A percentile compares a stretch with the other conserved stretches of the same genome.
phyloP scores from a whole-genome alignment of 768 basidiomycete species.

The Cystobasidiopsis lactophilus region DNA sequence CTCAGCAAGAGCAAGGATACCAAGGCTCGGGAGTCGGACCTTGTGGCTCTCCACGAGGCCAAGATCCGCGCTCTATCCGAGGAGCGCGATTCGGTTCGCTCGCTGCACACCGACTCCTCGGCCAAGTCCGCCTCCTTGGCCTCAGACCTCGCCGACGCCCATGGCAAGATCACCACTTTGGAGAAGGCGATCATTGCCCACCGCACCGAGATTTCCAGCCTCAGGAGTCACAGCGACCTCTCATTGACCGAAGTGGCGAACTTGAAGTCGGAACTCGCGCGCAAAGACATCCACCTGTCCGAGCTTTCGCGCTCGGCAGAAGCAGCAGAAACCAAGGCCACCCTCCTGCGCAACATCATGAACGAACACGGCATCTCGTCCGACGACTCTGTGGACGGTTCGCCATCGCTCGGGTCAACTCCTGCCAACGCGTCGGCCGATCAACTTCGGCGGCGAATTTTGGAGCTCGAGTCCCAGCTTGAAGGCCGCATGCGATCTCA shows the following conservation, averaged over 20 bases:
- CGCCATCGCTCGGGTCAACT: conserved; percentile 23
- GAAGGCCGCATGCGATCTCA: conserved; percentile 61
- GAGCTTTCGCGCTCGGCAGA: conserved; percentile 44
- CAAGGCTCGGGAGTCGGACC: neutral
- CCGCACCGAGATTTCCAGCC: conserved; percentile 55
- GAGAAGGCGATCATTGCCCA: conserved; percentile 59
- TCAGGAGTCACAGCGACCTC: conserved; percentile 49
- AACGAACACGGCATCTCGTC: conserved; percentile 65
- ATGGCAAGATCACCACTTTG: conserved; percentile 22
- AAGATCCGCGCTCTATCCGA: conserved; percentile 12
- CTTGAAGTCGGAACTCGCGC: conserved; percentile 44
- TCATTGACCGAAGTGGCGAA: conserved; percentile 47
- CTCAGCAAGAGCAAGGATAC: conserved; percentile 2
- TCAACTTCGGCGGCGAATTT: conserved; percentile 27
- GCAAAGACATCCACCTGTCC: conserved; percentile 41
- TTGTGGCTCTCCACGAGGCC: neutral
- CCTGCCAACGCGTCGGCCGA: conserved; percentile 24
- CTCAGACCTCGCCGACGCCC: conserved; percentile 10
- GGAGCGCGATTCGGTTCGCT: conserved; percentile 8
- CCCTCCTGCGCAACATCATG: conserved; percentile 62
- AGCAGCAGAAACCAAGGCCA: conserved; percentile 49
- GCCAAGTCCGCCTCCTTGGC: conserved; percentile 1
- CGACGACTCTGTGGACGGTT: conserved; percentile 40
- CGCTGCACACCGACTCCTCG: conserved; percentile 11
- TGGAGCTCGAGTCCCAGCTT: conserved; percentile 57